These are phyloP conservation scores for Chamaecyparis obtusa DNA, from an alignment of 75 land plant genomes.

Conservation along the genomic window DNA sequence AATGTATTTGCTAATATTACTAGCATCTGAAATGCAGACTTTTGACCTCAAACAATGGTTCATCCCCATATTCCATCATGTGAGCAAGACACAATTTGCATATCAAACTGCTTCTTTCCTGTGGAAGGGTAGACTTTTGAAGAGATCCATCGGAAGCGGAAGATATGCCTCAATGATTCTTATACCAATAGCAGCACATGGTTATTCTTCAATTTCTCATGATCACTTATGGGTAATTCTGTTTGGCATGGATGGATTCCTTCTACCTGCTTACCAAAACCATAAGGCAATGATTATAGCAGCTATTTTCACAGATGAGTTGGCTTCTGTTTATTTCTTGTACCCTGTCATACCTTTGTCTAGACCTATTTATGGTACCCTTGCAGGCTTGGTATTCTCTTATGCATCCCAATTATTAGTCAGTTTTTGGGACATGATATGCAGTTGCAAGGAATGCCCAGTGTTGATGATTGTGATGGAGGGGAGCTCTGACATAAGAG, in stretches of 20 bases:
- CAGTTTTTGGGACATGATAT: neutral
- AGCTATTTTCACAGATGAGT: neutral
- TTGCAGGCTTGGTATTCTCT: neutral
- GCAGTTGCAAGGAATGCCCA: neutral
- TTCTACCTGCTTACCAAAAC: neutral
- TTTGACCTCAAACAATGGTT: neutral
- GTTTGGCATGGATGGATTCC: conserved; percentile 1
- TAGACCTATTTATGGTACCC: neutral
- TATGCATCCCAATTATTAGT: neutral
- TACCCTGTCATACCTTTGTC: neutral
- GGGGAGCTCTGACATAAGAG: neutral
- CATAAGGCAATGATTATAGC: neutral
- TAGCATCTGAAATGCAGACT: neutral
- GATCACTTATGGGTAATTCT: neutral
- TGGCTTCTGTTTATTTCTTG: neutral
- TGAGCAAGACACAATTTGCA: neutral
- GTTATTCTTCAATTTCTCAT: neutral
- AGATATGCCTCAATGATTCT: neutral
- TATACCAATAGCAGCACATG: neutral
- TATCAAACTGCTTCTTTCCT: neutral
- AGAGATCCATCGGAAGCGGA: neutral
- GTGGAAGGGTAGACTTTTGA: neutral
- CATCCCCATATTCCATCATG: neutral
- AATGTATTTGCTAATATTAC: neutral
- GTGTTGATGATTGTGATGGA: neutral